phyloP scores from a whole-genome alignment of 2,329 filamentous ascomycete species.

The Aspergillus unguis region DNA sequence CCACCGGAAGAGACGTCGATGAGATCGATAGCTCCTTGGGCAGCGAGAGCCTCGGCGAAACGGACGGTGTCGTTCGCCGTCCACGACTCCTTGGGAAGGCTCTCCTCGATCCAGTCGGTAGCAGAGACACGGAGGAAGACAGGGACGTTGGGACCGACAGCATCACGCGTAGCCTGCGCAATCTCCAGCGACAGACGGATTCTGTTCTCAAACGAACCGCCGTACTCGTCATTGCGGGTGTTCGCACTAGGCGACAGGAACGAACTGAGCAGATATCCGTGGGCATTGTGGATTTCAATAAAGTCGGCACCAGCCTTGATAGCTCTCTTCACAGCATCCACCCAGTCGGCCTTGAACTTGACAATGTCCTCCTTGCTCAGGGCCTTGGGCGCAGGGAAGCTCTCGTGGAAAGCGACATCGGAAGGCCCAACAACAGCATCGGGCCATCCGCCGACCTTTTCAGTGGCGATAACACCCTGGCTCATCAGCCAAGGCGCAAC shows the following conservation, averaged over 20 bases:
- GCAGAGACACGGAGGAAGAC: conserved; percentile 71
- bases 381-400: conserved; percentile 61
- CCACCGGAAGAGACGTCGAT: conserved; percentile 47
- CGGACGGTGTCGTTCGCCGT: conserved; percentile 60
- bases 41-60: conserved; percentile 41
- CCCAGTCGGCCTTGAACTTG: conserved; percentile 61
- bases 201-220: conserved; percentile 60
- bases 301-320: conserved; percentile 70
- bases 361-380: conserved; percentile 68
- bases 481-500: conserved; percentile 51
- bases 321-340: conserved; percentile 56
- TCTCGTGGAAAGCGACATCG: conserved; percentile 60
- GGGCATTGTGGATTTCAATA: conserved; percentile 76
- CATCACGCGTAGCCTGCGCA: conserved; percentile 58
- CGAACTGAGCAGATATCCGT: conserved; percentile 70
- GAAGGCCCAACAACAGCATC: conserved; percentile 32
- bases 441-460: conserved; percentile 53
- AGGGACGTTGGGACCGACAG: conserved; percentile 66
- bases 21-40: conserved; percentile 43
- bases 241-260: conserved; percentile 72
- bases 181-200: conserved; percentile 65
- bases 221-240: conserved; percentile 58
- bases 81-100: conserved; percentile 61
- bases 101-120: conserved; percentile 70
- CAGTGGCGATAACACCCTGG: conserved; percentile 43